Evolutionary conservation across 2,329 filamentous ascomycete species (phyloP).

Genomic region (Apiospora saccharicola): DNA sequence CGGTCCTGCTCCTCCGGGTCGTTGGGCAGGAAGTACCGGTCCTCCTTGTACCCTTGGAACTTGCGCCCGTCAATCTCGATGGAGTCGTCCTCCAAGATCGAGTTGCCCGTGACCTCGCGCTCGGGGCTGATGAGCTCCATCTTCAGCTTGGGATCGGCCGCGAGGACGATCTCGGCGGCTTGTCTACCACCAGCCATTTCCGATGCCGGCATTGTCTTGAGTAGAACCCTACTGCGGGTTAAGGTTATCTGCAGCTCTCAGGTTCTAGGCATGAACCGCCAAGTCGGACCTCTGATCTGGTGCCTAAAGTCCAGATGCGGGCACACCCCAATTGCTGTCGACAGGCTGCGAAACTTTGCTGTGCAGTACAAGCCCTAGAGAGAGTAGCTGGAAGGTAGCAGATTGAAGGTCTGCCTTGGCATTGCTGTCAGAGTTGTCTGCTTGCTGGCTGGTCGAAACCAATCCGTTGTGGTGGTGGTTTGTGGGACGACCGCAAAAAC

Average conservation of each 20-base stretch:
- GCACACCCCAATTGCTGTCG: background rate
- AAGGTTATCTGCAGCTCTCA: background rate
- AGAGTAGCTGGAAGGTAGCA: background rate
- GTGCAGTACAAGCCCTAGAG: background rate
- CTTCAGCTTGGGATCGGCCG: background rate
- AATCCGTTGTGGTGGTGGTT: background rate
- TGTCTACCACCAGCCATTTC: background rate
- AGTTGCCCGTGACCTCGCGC: slow-evolving; percentile 13
- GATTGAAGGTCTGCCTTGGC: no score
- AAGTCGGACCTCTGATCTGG: background rate
- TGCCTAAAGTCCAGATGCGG: background rate
- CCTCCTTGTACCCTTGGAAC: slow-evolving; percentile 23
- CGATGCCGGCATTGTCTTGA: background rate
- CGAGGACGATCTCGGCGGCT: background rate
- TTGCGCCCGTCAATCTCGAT: slow-evolving; percentile 23
- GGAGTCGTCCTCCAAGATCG: slow-evolving; percentile 2
- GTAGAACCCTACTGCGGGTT: background rate
- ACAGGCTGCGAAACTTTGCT: no score
- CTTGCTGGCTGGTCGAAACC: background rate
- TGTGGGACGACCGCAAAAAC: background rate
- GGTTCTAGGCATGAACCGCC: background rate
- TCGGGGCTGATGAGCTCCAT: background rate
- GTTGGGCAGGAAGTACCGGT: slow-evolving; percentile 21
- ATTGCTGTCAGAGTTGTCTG: background rate
- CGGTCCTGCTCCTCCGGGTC: slow-evolving; percentile 22